A percentile compares a stretch with the other conserved stretches of the same genome.
Evolutionary conservation across 176 grass and related monocot genomes (phyloP).

Genomic region (Triticum monococcum): DNA sequence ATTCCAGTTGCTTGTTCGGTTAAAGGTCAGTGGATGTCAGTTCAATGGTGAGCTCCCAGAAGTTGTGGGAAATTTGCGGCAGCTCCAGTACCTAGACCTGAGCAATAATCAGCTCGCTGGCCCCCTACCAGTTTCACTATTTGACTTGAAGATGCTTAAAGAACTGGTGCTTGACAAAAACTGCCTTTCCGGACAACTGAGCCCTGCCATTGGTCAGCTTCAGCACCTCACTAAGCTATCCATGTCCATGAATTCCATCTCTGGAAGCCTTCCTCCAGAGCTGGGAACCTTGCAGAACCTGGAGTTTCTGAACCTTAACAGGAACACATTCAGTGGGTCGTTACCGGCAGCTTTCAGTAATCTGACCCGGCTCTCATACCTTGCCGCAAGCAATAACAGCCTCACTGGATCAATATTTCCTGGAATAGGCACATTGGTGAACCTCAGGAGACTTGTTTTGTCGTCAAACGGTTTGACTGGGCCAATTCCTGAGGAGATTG

Average conservation of each 20-base stretch:
- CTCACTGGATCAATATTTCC: constrained; percentile 63
- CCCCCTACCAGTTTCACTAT: constrained; percentile 49
- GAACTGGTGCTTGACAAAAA: constrained; percentile 58
- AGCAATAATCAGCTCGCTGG: constrained; percentile 64
- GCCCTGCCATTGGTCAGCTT: constrained; percentile 50
- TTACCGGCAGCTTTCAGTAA: constrained; percentile 54
- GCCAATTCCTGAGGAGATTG: constrained; percentile 47
- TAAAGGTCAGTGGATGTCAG: constrained; percentile 53
- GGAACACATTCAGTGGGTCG: constrained; percentile 53
- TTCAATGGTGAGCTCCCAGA: constrained; percentile 58
- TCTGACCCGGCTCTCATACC: constrained; percentile 52
- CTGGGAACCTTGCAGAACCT: constrained; percentile 60
- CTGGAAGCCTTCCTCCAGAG: constrained; percentile 55
- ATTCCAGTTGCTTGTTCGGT: constrained; percentile 50
- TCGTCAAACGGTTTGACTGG: constrained; percentile 59
- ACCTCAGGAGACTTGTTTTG: constrained; percentile 53
- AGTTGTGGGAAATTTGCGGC: constrained; percentile 43
- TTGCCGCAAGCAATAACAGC: constrained; percentile 49
- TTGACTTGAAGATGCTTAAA: constrained; percentile 51
- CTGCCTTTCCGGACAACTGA: constrained; percentile 54
- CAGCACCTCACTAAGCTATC: constrained; percentile 51
- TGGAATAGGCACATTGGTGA: constrained; percentile 45
- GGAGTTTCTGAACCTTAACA: constrained; percentile 45
- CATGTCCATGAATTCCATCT: constrained; percentile 51
- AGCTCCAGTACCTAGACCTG: constrained; percentile 68